Evolutionary conservation across 331 rosid species (phyloP).

Genomic region (Arachis monticola): DNA sequence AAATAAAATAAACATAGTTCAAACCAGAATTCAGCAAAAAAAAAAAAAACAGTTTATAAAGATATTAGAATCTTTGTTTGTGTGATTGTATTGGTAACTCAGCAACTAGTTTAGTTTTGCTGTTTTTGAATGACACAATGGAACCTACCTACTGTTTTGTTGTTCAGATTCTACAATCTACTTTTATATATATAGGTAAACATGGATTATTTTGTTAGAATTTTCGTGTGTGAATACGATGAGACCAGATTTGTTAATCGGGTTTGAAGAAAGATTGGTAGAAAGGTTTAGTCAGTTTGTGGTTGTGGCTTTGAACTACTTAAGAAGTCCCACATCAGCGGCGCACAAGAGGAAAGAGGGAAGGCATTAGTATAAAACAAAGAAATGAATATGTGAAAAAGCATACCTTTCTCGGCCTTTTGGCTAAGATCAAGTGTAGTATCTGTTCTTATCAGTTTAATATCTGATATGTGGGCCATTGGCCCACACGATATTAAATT

Average conservation of each 20-base stretch:
- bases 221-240: not conserved
- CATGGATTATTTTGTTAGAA: too few species aligned
- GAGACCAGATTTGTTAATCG: too few species aligned
- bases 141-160: not conserved
- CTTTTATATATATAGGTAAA: not conserved
- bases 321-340: not conserved
- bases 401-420: constrained; percentile 6
- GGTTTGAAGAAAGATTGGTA: not conserved
- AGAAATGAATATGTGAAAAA: fast-evolving
- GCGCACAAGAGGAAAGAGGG: not conserved
- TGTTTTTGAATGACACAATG: constrained; percentile 32
- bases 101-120: constrained; percentile 6
- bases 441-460: constrained; percentile 9
- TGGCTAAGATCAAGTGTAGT: constrained; percentile 12
- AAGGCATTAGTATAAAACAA: not conserved
- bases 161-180: constrained; percentile 16
- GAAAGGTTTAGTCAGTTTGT: too few species aligned
- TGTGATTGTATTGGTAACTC: constrained; percentile 33
- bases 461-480: constrained; percentile 2
- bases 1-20: too few species aligned
- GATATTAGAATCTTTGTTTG: not conserved
- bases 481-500: constrained; percentile 4
- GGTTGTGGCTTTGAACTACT: too few species aligned
- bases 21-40: too few species aligned
- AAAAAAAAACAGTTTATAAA: too few species aligned